Base-by-base conservation (phyloP, 177 flowering plant genomes). In the Vitis hybrid region DNA sequence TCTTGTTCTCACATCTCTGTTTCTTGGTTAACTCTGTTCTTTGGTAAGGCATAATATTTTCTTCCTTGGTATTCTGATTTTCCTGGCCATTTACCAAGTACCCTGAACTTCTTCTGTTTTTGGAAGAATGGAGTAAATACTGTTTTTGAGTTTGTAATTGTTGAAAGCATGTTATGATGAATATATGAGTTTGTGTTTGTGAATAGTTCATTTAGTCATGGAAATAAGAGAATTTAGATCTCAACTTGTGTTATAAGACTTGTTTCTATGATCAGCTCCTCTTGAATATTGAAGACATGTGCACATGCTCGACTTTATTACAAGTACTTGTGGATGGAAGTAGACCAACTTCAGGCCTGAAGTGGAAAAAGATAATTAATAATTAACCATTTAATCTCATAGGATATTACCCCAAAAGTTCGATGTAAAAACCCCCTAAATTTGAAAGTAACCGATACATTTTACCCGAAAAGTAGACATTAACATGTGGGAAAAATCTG, bases 31-130 rank as follows among this genome's bases (percentile, higher is more conserved):
- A 32, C 56, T 54, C 15, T 13, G 6, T 13, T 51, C 56, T 60
- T 19, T 32, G 54, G 64, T 72, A 69, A 72, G 69, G 67, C 68
- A 71, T 58, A 19, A 11, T 65, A n/a, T 56, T 26, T 73, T 56
- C 9, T 68, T 63, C 50, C 32, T 68, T 63, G 52, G 8, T 62
- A 11, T 34, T 51, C 32, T 66, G 68, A 66, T 26, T 54, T 66
- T 32, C 30, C n/a, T 52, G 21, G 30, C 49, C 68, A 52, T 13
- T 9, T 66, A 11, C 49, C 23, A 1, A 2, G 14, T 26, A 51
- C 14, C 15, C 34, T 3, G 12, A 23, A 3, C 5, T 19, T 26
- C 62, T 59, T 19, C 11, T 19, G 26, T 0, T 2, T 21, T 23
- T 10, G 11, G 10, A 6, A 57, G 23, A 18, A 57, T 57, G 60